These are phyloP conservation scores for Rubroshorea leprosula DNA, from an alignment of 345 rosid species.

Conservation along the genomic window DNA sequence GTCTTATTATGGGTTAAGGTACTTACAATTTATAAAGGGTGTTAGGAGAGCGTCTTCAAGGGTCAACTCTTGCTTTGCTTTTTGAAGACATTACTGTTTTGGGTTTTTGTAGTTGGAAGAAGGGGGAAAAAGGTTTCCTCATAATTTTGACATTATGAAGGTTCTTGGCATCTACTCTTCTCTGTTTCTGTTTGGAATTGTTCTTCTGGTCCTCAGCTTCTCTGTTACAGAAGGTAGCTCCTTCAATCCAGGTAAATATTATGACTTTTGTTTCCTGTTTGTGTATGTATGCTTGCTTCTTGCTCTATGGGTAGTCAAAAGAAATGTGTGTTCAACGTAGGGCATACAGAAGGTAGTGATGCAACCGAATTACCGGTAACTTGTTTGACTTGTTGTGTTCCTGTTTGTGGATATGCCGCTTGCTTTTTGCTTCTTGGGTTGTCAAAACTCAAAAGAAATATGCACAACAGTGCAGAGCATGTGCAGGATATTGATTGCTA, in stretches of 20 bases:
- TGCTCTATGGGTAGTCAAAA: too few species aligned
- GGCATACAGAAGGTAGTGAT: too few species aligned
- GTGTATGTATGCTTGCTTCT: not conserved
- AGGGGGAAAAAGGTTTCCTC: not conserved
- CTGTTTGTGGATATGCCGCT: too few species aligned
- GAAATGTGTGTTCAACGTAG: too few species aligned
- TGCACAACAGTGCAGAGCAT: too few species aligned
- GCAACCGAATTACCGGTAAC: too few species aligned
- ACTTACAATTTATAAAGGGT: conserved; percentile 12
- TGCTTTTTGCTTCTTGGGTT: too few species aligned
- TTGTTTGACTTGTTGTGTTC: too few species aligned
- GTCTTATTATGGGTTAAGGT: conserved; percentile 18
- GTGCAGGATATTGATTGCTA: not conserved
- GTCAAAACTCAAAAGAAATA: too few species aligned
- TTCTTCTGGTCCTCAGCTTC: conserved; percentile 19
- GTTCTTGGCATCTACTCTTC: conserved; percentile 27
- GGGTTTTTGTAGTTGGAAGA: not conserved
- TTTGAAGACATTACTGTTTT: not conserved
- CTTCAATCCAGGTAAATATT: conserved; percentile 24
- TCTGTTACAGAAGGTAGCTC: conserved; percentile 1
- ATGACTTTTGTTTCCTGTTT: not conserved
- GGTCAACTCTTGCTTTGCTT: not conserved
- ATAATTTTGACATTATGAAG: conserved; percentile 26
- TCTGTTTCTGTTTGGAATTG: conserved; percentile 26
- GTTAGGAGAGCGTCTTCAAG: not conserved